Evolutionary conservation across 495 filamentous ascomycete genomes (phyloP).

Genomic region (Lichenothelia convexa): DNA sequence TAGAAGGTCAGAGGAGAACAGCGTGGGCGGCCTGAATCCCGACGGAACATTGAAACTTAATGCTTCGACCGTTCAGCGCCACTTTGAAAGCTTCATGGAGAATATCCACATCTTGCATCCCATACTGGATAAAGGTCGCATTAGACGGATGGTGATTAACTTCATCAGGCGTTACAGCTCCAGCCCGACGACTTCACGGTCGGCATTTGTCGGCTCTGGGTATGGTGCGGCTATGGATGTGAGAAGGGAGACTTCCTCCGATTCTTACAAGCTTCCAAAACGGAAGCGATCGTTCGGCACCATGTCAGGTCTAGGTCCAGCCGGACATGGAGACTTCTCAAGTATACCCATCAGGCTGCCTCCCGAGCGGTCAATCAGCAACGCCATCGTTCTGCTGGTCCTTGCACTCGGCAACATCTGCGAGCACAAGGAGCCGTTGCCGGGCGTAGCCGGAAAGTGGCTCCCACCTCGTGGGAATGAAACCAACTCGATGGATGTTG

Average conservation of each 20-base stretch:
- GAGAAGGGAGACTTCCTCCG: too few relatives aligned
- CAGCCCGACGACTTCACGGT: constrained; percentile 7
- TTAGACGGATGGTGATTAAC: constrained; percentile 31
- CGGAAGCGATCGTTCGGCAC: background rate
- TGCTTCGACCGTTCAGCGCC: constrained; percentile 37
- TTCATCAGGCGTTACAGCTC: constrained; percentile 26
- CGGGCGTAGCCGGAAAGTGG: constrained; percentile 40
- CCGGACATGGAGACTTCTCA: too few relatives aligned
- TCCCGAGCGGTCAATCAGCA: constrained; percentile 42
- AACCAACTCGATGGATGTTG: background rate
- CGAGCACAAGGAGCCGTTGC: constrained; percentile 39
- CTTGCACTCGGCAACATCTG: constrained; percentile 78
- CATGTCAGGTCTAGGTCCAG: background rate
- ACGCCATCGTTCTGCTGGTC: constrained; percentile 63
- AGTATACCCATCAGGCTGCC: too few relatives aligned
- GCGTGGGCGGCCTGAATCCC: constrained; percentile 32
- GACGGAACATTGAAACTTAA: constrained; percentile 49
- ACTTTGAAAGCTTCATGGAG: constrained; percentile 52
- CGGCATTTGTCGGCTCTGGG: too few relatives aligned
- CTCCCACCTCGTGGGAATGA: too few relatives aligned
- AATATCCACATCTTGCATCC: constrained; percentile 84
- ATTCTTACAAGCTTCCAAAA: background rate
- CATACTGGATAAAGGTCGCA: constrained; percentile 43
- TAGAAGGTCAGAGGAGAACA: constrained; percentile 5
- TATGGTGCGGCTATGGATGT: too few relatives aligned